Evolutionary conservation across 495 filamentous ascomycete genomes (phyloP), one percentile per base, ranked within the genome.

Genomic region (Xylaria scruposa): DNA sequence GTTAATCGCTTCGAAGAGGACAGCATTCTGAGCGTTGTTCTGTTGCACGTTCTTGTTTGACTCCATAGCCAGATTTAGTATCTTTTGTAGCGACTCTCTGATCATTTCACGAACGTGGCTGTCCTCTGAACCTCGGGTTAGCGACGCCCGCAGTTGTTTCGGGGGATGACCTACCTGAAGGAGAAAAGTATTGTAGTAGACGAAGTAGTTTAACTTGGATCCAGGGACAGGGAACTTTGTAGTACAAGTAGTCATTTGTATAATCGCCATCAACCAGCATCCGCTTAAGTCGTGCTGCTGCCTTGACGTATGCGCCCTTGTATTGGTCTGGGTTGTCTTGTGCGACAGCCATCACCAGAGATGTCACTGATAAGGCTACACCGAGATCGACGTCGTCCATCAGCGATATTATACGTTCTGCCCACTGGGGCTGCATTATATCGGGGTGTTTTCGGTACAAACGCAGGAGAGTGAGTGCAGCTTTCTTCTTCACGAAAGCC

Each of bases 401-500:
- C 19, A 99, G 85, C 2, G 95, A 95, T 79, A 99, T 97, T 76
- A 99, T 98, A 56, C 97, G 86, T 80, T 98, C 97, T 0, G 94
- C 92, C 96, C 97, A 99, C 85, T 98, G 94, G 58, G 92, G 93
- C 79, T 97, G 93, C 13, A 99, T 93, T 75, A 98, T 98, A 67
- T 87, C 90, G 0, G 94, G 93, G 75, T 95, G 91, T 84, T 98
- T 99, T 68, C 97, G 92, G 83, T 97, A 99, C 17, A 99, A 83
- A 58, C 97, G 92, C 33, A 99, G 90, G n/a, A 99, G 85, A 2
- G 97, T 99, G 33, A 99, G 86, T 5, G 97, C 97, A 6, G 97
- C 95, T 85, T 99, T 99, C 86, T 99, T 99, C 85, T 98, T 99
- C 38, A 99, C 97, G 68, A 99, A 99, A 1, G 96, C 88, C 82